Evolutionary conservation across 768 basidiomycete genomes (phyloP).

Genomic region (Asterophora lycoperdoides): DNA sequence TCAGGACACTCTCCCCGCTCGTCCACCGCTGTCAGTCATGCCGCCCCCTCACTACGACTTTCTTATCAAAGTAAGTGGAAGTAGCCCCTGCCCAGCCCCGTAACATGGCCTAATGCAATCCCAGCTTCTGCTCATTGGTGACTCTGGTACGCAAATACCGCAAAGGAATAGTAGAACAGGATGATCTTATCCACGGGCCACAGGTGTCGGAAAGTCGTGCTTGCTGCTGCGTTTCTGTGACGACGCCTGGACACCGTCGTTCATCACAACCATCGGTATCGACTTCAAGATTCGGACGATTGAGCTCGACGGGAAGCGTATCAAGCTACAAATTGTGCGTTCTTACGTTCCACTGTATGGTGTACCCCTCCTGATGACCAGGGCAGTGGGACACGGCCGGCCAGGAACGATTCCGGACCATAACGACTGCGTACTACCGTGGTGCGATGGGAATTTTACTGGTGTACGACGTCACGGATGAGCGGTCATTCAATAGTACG

Average conservation of each 20-base stretch:
- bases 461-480: conserved; percentile 97
- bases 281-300: conserved; percentile 99
- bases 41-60: conserved; percentile 97
- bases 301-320: conserved; percentile 95
- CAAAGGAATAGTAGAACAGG: neutral
- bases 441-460: conserved; percentile 98
- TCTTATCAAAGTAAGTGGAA: conserved; percentile 72
- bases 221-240: conserved; percentile 96
- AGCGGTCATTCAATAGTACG: conserved; percentile 93
- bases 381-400: conserved; percentile 97
- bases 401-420: conserved; percentile 97
- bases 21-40: conserved; percentile 39
- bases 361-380: conserved; percentile 5
- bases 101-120: neutral
- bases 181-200: conserved; percentile 6
- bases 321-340: conserved; percentile 97
- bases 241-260: conserved; percentile 98
- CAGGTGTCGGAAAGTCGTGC: conserved; percentile 96
- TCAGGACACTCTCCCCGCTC: neutral
- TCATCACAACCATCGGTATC: conserved; percentile 99
- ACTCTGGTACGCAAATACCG: conserved; percentile 62
- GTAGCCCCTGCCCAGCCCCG: too few species aligned
- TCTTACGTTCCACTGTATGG: neutral
- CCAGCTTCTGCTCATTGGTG: conserved; percentile 91
- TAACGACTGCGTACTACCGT: conserved; percentile 98